Conservation (phyloP, 139 green algal species). For the Medakamo hakoo region DNA sequence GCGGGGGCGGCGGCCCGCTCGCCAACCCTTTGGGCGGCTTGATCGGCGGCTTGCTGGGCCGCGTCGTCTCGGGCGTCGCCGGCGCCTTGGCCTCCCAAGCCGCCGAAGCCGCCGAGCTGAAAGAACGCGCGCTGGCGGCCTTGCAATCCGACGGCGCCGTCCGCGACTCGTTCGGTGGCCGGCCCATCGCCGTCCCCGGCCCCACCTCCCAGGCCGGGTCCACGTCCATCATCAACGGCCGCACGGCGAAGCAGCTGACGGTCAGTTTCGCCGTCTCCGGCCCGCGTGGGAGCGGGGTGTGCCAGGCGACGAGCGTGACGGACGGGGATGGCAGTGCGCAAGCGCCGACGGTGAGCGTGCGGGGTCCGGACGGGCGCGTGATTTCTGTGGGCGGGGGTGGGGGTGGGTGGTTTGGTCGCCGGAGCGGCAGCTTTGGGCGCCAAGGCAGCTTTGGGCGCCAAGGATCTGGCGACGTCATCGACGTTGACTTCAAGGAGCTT, state of each 20-base stretch:
- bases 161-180: background rate
- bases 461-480: background rate
- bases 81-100: background rate
- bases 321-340: background rate
- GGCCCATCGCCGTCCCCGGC: background rate
- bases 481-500: background rate
- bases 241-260: background rate
- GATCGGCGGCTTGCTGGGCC: background rate
- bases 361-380: background rate
- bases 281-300: background rate
- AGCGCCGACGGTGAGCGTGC: background rate
- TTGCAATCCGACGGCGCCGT: background rate
- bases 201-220: background rate
- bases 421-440: too few species aligned
- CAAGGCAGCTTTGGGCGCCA: too few species aligned
- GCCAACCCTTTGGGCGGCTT: background rate
- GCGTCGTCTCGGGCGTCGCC: background rate
- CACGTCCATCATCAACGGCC: background rate
- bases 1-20: background rate
- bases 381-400: background rate
- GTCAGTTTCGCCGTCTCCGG: background rate
- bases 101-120: background rate
- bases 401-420: background rate
- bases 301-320: background rate
- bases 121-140: background rate